Percentiles rank a stretch among this genome's conserved stretches.
These are phyloP conservation scores for Teunomyces stri DNA, from an alignment of 805 yeast species.

Conservation along the genomic window DNA sequence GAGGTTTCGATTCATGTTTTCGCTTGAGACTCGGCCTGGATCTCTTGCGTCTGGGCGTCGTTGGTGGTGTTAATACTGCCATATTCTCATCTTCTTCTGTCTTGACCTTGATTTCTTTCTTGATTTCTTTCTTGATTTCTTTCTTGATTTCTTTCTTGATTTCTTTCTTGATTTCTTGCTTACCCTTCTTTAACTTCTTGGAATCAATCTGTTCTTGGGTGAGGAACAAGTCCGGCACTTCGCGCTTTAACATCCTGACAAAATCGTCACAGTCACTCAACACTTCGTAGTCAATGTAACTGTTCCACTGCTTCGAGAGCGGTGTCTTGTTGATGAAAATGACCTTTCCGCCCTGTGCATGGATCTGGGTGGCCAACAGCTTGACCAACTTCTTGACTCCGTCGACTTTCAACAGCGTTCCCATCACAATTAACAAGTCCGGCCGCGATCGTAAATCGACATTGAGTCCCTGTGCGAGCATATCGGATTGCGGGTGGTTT, in stretches of 20 bases:
- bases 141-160: background rate
- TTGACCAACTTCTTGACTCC: constrained; percentile 83
- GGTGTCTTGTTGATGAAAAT: constrained; percentile 72
- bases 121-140: constrained; percentile 5
- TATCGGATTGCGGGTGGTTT: constrained; percentile 83
- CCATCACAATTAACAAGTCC: constrained; percentile 81
- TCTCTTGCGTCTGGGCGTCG: constrained; percentile 27
- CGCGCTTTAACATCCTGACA: constrained; percentile 52
- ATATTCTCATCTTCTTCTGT: constrained; percentile 7
- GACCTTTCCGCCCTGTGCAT: constrained; percentile 76
- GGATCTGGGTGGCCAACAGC: constrained; percentile 64
- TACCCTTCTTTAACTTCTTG: constrained; percentile 27
- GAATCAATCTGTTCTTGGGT: constrained; percentile 51
- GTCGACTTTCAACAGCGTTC: constrained; percentile 87
- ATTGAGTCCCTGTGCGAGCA: constrained; percentile 66
- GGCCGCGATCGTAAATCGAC: constrained; percentile 68
- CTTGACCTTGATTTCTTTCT: constrained; percentile 7
- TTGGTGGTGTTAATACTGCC: constrained; percentile 29
- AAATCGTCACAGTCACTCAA: constrained; percentile 80
- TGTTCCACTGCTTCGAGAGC: constrained; percentile 64
- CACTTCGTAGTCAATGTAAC: constrained; percentile 75
- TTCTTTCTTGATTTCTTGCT: background rate
- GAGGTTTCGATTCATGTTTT: constrained; percentile 11
- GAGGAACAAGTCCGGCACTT: constrained; percentile 62
- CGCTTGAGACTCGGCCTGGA: constrained; percentile 20